These are phyloP conservation scores for Termitomyces eurrhizus DNA, from an alignment of 768 basidiomycete species.

Conservation along the genomic window DNA sequence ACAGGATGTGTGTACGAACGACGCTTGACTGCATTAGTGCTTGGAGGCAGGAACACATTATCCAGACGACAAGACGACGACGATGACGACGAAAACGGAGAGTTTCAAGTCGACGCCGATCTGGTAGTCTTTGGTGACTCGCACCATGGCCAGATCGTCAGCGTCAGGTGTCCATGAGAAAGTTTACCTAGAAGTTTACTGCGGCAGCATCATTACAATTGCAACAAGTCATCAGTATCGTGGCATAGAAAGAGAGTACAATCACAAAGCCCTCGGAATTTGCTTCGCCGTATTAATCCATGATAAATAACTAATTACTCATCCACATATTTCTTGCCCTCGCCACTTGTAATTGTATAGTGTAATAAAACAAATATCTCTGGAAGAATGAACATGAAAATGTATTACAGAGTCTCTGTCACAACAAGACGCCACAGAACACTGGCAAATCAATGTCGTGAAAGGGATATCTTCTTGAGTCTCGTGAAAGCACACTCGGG, in stretches of 20 bases:
- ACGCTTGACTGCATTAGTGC: slow-evolving; percentile 63
- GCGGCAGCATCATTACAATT: not conserved
- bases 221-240: not conserved
- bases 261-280: not conserved
- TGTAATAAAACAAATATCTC: not conserved
- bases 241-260: not conserved
- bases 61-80: slow-evolving; percentile 17
- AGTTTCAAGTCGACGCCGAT: slow-evolving; percentile 2
- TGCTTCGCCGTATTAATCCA: not conserved
- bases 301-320: not conserved
- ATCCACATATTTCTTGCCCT: not conserved
- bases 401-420: not conserved
- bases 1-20: slow-evolving; percentile 77
- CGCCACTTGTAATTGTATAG: not conserved
- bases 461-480: not conserved
- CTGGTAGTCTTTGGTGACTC: slow-evolving; percentile 56
- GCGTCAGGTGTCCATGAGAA: slow-evolving; percentile 39
- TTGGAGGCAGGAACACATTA: slow-evolving; percentile 26
- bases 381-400: not conserved
- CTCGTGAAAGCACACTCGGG: not conserved
- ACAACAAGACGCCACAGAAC: not conserved
- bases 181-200: not conserved
- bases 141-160: slow-evolving; percentile 44
- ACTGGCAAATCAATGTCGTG: not conserved
- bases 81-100: slow-evolving; percentile 8